phyloP scores from a whole-genome alignment of 169 alveolate species.

The Eimeria acervulina region DNA sequence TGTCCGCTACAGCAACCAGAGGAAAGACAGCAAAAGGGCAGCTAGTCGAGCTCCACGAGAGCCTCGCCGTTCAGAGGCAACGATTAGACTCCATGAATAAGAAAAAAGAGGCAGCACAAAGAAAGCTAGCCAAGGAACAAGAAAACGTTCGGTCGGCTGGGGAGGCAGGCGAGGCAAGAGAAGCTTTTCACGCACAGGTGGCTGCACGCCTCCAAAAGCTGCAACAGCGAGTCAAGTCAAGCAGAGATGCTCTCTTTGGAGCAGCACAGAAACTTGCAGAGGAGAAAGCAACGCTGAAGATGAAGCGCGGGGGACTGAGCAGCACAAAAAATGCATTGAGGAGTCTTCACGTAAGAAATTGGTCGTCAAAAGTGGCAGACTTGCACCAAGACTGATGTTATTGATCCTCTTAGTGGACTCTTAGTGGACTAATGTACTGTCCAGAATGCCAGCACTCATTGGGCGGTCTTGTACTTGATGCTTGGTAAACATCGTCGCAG shows the following conservation, averaged over 20 bases:
- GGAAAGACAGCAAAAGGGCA: conserved; percentile 84
- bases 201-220: conserved; percentile 64
- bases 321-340: conserved; percentile 89
- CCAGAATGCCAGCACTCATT: background rate
- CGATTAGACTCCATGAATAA: conserved; percentile 85
- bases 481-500: background rate
- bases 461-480: background rate
- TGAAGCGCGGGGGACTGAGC: conserved; percentile 93
- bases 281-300: conserved; percentile 95
- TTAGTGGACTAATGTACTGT: background rate
- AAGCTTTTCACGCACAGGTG: conserved; percentile 52
- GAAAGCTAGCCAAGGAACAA: conserved; percentile 85
- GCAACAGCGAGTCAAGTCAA: conserved; percentile 74
- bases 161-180: conserved; percentile 74
- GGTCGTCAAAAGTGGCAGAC: background rate
- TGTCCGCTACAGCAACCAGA: conserved; percentile 86
- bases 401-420: background rate
- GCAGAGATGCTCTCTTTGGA: conserved; percentile 92
- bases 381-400: background rate
- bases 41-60: conserved; percentile 89
- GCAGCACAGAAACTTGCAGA: conserved; percentile 90
- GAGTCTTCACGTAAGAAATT: conserved; percentile 30
- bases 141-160: conserved; percentile 63
- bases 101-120: conserved; percentile 87
- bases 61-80: conserved; percentile 88